Conservation (phyloP, 805 yeast species). For the Teunomyces aglyptinius region DNA sequence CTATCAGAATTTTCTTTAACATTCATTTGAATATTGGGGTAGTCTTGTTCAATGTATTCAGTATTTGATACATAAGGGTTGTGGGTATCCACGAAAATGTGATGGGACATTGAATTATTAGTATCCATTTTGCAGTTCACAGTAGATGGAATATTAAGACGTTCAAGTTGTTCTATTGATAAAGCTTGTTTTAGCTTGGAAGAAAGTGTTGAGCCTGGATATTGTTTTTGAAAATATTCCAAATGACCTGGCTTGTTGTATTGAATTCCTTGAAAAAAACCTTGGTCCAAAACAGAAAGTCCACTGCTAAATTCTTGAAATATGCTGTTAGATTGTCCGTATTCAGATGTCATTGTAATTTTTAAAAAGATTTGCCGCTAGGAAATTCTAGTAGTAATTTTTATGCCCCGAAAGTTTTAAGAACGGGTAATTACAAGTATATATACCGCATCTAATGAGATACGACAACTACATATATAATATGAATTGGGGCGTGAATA, state of each 20-base stretch:
- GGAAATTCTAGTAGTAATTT: not conserved
- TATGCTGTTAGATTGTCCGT: not conserved
- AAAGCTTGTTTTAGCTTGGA: not conserved
- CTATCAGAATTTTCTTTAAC: not conserved
- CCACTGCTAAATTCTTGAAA: not conserved
- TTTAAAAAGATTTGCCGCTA: not conserved
- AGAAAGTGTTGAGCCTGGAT: not conserved
- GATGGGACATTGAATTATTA: not conserved
- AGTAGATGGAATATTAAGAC: not conserved
- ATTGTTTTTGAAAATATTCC: not conserved
- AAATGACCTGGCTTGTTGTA: not conserved
- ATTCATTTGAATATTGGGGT: not conserved
- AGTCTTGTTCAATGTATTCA: not conserved
- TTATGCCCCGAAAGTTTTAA: not conserved
- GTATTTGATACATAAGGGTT: not conserved
- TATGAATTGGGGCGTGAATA: not conserved
- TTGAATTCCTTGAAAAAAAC: not conserved
- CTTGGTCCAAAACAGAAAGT: not conserved
- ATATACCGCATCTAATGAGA: not conserved
- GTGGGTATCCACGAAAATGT: not conserved
- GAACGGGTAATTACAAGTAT: not conserved
- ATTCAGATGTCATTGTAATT: not conserved
- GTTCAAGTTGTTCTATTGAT: not conserved
- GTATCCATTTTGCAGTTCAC: slow-evolving; percentile 1
- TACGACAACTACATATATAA: not conserved